Base-by-base conservation (phyloP, 2,329 filamentous ascomycete species). In the Onygenales sp. region DNA sequence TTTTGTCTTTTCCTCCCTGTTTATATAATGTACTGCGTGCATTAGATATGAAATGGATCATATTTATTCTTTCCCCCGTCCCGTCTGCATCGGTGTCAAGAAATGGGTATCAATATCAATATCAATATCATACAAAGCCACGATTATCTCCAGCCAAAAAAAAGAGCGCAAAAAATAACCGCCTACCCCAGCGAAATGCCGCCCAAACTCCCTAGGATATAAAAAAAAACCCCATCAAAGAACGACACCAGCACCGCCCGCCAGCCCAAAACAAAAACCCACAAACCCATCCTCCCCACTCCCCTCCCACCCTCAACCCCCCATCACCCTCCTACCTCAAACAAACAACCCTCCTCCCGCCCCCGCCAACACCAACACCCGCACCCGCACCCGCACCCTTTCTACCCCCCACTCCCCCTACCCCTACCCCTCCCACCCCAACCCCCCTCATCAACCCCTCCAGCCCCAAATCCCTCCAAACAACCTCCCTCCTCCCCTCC, bases 401-500 rank as follows among this genome's bases (percentile, higher is more conserved):
- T 49, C 51, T 51, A 14, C 59, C 58, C 47, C 49, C 50, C 46
- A 55, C 14, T 40, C 72, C 62, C 78, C 67, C 56, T 80, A 63
- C 47, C 40, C 72, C 62, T 78, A 67, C 56, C 73, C 70, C 52
- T 76, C 74, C n/a, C 80, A 64, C 0, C 47, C 54, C 57, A 45
- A 53, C 52, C 52, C 58, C 56, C 40, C 66, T 72, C 62, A 80
- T 69, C 56, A 82, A 63, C 49, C 75, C 71, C 54, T 77, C 75
- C 11, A 81, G 64, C 0, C 81, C 79, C 5, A 83, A 63, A 69
- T 85, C 81, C 56, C 77, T 72, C 82, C 82, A 85, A 1, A 75
- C 74, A 4, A 73, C 71, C 66, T 80, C 78, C 48, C 72, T 69
- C 55, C 73, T 72, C 48, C 71, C 70, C 63, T 82, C 77, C 62